Conservation (phyloP, 345 rosid genomes). For the Raphanus sativus region DNA sequence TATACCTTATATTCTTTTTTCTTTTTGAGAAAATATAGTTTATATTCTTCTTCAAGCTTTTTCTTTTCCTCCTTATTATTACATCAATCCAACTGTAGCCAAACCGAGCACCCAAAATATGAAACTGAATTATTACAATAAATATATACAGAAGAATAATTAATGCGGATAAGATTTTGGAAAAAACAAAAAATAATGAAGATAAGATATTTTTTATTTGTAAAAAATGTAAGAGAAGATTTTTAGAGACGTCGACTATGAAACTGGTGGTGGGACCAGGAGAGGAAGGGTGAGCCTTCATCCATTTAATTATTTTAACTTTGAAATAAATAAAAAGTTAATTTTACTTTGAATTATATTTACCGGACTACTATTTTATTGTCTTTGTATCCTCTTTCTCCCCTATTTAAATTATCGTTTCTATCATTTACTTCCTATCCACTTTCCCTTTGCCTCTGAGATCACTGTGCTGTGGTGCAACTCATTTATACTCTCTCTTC, state of each 20-base stretch:
- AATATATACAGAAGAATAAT: not conserved
- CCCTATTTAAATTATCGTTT: not conserved
- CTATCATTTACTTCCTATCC: not conserved
- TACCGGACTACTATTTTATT: not conserved
- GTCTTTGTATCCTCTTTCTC: not conserved
- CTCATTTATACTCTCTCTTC: not conserved
- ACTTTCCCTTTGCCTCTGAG: not conserved
- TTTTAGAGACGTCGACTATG: constrained; percentile 4
- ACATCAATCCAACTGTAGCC: not conserved
- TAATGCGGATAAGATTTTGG: not conserved
- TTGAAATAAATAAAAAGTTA: not conserved
- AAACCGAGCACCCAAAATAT: not conserved
- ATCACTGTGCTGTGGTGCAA: constrained; percentile 8
- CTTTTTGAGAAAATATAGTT: too few relatives aligned
- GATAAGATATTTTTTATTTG: not conserved
- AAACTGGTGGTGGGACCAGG: constrained; percentile 17
- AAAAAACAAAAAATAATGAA: too few relatives aligned
- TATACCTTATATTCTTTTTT: too few relatives aligned
- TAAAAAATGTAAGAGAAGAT: not conserved
- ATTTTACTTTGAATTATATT: not conserved
- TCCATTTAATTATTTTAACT: not conserved
- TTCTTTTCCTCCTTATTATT: not conserved
- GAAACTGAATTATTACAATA: not conserved
- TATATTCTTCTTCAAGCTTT: too few relatives aligned
- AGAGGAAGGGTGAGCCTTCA: constrained; percentile 10